Percentiles rank a stretch among this genome's conserved stretches.
Conservation (phyloP, 768 basidiomycete species). For the Myochromella boudieri region DNA sequence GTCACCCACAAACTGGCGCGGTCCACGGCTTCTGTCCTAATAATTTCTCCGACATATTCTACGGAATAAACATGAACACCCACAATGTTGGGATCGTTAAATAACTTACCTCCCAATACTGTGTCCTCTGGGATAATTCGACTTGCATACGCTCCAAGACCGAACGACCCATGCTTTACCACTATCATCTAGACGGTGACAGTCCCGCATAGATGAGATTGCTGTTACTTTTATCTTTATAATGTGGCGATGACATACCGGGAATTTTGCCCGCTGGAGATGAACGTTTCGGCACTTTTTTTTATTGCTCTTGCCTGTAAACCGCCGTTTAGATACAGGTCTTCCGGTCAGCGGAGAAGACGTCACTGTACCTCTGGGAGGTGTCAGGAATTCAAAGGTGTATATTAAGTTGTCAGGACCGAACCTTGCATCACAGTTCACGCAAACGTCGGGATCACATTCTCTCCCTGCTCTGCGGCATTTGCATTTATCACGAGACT, state of each 20-base stretch:
- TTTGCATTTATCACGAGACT: slow-evolving; percentile 25
- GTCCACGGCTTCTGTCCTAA: not conserved
- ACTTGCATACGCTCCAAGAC: slow-evolving; percentile 48
- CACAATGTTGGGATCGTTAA: not conserved
- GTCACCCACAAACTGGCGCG: slow-evolving; percentile 4
- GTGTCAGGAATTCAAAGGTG: not conserved
- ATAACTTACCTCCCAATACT: slow-evolving; percentile 25
- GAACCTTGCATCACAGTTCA: slow-evolving; percentile 41
- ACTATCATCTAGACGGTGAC: slow-evolving; percentile 27
- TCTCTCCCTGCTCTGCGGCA: slow-evolving; percentile 39
- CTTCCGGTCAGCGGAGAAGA: not conserved
- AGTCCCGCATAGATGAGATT: too few relatives aligned
- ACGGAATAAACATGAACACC: not conserved
- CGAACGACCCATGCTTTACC: slow-evolving; percentile 34
- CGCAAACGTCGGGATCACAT: slow-evolving; percentile 55
- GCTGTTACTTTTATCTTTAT: too few relatives aligned
- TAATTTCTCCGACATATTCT: slow-evolving; percentile 45
- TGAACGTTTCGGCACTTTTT: slow-evolving; percentile 17
- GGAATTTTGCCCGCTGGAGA: slow-evolving; percentile 21
- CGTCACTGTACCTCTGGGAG: slow-evolving; percentile 14
- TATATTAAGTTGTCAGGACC: not conserved
- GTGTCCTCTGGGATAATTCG: slow-evolving; percentile 8
- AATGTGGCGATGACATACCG: slow-evolving; percentile 8
- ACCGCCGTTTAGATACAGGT: not conserved
- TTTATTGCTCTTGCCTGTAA: slow-evolving; percentile 16